A percentile compares a stretch with the other conserved stretches of the same genome.
These are phyloP conservation scores for Colletotrichum musicola DNA, from an alignment of 2,329 filamentous ascomycete species.

Conservation along the genomic window DNA sequence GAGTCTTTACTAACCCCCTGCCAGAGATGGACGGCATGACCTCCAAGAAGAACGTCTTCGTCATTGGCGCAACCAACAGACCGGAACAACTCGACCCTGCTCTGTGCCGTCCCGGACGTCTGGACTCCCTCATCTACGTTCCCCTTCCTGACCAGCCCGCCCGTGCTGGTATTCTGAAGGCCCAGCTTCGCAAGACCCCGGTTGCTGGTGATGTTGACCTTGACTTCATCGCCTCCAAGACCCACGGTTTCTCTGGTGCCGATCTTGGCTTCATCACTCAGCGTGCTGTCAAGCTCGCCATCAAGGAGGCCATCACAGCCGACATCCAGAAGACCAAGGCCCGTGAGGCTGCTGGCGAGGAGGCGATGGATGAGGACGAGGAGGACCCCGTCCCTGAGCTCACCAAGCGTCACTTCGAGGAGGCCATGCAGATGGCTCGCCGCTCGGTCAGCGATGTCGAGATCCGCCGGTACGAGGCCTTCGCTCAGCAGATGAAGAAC, in stretches of 20 bases:
- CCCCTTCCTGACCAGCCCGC: constrained; percentile 93
- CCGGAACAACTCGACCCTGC: constrained; percentile 98
- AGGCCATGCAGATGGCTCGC: constrained; percentile 96
- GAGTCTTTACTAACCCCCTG: constrained; percentile 13
- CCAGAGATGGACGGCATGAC: constrained; percentile 99
- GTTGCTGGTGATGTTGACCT: constrained; percentile 90
- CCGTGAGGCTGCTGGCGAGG: constrained; percentile 86
- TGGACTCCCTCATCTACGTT: constrained; percentile 98
- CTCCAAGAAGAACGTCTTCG: constrained; percentile 99
- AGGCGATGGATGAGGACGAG: constrained; percentile 85
- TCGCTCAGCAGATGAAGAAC: constrained; percentile 99
- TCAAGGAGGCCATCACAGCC: constrained; percentile 92
- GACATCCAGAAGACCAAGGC: constrained; percentile 94
- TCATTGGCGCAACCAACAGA: constrained; percentile 98
- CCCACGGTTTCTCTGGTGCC: constrained; percentile 98
- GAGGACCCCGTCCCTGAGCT: constrained; percentile 97
- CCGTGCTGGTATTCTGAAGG: constrained; percentile 89
- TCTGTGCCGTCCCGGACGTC: constrained; percentile 97
- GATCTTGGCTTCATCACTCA: constrained; percentile 99
- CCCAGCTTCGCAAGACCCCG: constrained; percentile 98
- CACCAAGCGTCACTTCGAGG: constrained; percentile 97
- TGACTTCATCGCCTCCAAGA: constrained; percentile 93
- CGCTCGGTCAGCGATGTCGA: constrained; percentile 96
- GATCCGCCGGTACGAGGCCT: constrained; percentile 98
- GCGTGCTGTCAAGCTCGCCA: constrained; percentile 98